phyloP scores from a whole-genome alignment of 148 eudicot genomes.

The Dianthus caryophyllus region DNA sequence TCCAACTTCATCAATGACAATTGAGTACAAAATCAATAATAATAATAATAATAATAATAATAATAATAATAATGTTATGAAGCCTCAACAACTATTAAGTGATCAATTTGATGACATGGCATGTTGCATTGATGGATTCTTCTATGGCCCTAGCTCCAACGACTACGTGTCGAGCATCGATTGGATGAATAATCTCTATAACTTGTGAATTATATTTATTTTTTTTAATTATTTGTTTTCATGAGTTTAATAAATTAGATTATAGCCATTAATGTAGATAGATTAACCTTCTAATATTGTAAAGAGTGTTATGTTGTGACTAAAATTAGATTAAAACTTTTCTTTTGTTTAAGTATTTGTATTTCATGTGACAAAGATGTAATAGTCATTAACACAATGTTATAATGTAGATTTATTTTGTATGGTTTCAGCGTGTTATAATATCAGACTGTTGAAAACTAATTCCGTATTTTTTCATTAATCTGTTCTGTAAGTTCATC shows the following conservation, averaged over 20 bases:
- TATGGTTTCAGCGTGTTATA: too few relatives aligned
- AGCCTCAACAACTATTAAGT: constrained; percentile 4
- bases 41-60: too few relatives aligned
- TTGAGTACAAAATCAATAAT: constrained; percentile 23
- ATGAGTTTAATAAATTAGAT: background rate
- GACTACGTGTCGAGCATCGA: constrained; percentile 22
- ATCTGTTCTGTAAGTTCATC: too few relatives aligned
- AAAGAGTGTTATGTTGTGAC: constrained; percentile 20
- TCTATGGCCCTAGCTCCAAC: background rate
- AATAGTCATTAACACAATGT: too few relatives aligned
- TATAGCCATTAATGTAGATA: constrained; percentile 17
- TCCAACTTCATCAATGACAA: constrained; percentile 56
- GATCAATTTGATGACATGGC: constrained; percentile 27
- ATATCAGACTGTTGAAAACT: too few relatives aligned
- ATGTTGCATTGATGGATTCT: constrained; percentile 23
- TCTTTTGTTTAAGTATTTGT: background rate
- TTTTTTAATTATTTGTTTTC: background rate
- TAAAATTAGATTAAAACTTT: background rate
- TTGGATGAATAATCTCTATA: constrained; percentile 22
- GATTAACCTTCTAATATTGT: constrained; percentile 16
- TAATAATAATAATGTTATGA: constrained; percentile 23
- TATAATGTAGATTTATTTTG: too few relatives aligned
- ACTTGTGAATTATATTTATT: constrained; percentile 10
- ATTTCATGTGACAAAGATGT: background rate
- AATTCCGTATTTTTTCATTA: too few relatives aligned